Base-by-base conservation (phyloP, 2,329 filamentous ascomycete genomes). In the Mycocentrospora acerina region DNA sequence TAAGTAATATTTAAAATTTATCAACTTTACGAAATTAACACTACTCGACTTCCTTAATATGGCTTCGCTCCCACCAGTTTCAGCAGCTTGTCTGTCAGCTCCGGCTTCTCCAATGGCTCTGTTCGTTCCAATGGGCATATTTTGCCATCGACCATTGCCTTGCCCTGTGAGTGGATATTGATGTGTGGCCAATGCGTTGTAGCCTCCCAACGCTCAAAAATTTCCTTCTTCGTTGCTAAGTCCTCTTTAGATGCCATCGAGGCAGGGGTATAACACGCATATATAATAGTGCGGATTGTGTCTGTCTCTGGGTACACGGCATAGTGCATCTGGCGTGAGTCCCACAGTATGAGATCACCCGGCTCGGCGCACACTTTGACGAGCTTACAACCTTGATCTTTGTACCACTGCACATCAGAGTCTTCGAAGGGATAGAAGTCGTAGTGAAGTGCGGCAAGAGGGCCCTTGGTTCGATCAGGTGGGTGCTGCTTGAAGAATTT, bases 311-410 rank as follows among this genome's bases (percentile, higher is more conserved):
- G 45, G 22, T 48, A 43, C 14, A 44, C 38, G 7, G 42, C 43
- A 31, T 51, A 76, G 52, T 78, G 74, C 32, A 76, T 68, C 4
- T 71, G 71, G 4, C 75, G 59, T 4, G 69, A 72, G 42, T 75
- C 72, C 73, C 72, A 74, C 4, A 76, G 55, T 4, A 75, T 62
- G 36, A 74, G 54, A 44, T 73, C 71, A 4, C 71, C 71, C 4
- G 71, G 68, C 19, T 69, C 71, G 16, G 62, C 56, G 37, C 60
- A 57, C 11, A 73, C 56, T 55, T 74, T 74, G 28, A 65, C 34
- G 9, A 66, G 35, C 39, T 68, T 61, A 45, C 64, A 70, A 2
- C 71, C 71, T 3, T 57, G 55, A 2, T 65, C 57, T 28, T 67
- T 48, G 35, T 71, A 71, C 71, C 71, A 74, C 24, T 66, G 54